A percentile compares a stretch with the other conserved stretches of the same genome.
Conservation (phyloP, 2,329 filamentous ascomycete genomes). For the Fonsecaea pugnacius region DNA sequence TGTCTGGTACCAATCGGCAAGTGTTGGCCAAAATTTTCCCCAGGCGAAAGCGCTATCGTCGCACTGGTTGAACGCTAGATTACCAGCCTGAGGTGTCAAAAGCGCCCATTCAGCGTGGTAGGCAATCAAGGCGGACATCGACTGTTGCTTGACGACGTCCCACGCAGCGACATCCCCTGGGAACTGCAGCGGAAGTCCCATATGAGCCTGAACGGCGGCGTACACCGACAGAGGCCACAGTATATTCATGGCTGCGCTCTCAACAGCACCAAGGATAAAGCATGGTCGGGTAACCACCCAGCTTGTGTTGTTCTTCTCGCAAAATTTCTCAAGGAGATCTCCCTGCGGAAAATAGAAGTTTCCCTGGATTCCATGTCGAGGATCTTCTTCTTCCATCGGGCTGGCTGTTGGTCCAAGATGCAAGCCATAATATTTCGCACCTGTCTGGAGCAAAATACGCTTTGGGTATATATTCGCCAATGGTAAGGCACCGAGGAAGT, state of each 20-base stretch:
- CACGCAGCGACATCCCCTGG: conserved; percentile 52
- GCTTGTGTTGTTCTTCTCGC: conserved; percentile 40
- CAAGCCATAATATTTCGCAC: conserved; percentile 58
- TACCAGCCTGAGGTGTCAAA: conserved; percentile 45
- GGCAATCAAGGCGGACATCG: conserved; percentile 52
- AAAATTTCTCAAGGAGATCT: conserved; percentile 53
- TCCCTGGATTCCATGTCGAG: conserved; percentile 49
- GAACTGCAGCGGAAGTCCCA: conserved; percentile 49
- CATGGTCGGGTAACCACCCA: conserved; percentile 56
- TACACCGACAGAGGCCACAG: conserved; percentile 55
- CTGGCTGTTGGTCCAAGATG: conserved; percentile 52
- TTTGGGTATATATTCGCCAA: conserved; percentile 50
- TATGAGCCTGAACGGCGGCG: conserved; percentile 51
- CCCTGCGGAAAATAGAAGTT: conserved; percentile 63
- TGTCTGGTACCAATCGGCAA: conserved; percentile 52
- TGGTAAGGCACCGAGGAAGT: conserved; percentile 53
- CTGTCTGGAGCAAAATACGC: conserved; percentile 56
- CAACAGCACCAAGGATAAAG: conserved; percentile 55
- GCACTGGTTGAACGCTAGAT: conserved; percentile 55
- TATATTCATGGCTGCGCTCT: conserved; percentile 56
- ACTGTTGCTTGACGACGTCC: conserved; percentile 42
- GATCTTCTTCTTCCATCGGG: conserved; percentile 53
- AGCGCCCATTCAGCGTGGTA: conserved; percentile 58
- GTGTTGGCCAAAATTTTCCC: conserved; percentile 54
- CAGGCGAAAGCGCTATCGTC: conserved; percentile 54